phyloP scores from a whole-genome alignment of 768 basidiomycete genomes.

The Rubroboletus satanas region DNA sequence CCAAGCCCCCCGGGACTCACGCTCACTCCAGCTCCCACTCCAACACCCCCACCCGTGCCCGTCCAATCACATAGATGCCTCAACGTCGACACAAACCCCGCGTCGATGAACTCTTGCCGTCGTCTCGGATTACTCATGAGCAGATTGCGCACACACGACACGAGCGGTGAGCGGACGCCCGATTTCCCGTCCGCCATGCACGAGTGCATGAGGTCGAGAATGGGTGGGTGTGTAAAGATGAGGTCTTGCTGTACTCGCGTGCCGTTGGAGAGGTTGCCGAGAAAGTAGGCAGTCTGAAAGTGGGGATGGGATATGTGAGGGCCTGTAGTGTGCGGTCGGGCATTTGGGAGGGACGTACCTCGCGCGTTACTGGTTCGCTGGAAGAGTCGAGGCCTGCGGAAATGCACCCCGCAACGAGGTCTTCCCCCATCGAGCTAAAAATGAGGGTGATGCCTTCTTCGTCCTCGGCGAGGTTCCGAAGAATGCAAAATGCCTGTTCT shows the following conservation, averaged over 20 bases:
- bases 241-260: slow-evolving; percentile 44
- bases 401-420: slow-evolving; percentile 44
- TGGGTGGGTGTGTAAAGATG: slow-evolving; percentile 47
- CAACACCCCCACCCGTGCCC: slow-evolving; percentile 11
- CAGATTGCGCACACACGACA: slow-evolving; percentile 56
- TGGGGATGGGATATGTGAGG: background rate
- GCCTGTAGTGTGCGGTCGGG: no score
- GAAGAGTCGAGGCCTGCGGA: slow-evolving; percentile 46
- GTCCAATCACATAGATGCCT: slow-evolving; percentile 41
- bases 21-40: slow-evolving; percentile 8
- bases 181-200: slow-evolving; percentile 59
- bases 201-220: slow-evolving; percentile 52
- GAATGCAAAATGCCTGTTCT: slow-evolving; percentile 67
- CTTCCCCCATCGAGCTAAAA: slow-evolving; percentile 49
- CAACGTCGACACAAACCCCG: slow-evolving; percentile 44
- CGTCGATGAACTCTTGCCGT: slow-evolving; percentile 39
- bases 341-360: slow-evolving; percentile 34
- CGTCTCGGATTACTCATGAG: slow-evolving; percentile 39
- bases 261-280: slow-evolving; percentile 71
- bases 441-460: slow-evolving; percentile 62
- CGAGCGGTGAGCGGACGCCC: slow-evolving; percentile 57
- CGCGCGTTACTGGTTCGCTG: slow-evolving; percentile 51
- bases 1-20: slow-evolving; percentile 30
- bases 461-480: slow-evolving; percentile 64
- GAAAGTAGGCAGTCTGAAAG: slow-evolving; percentile 49